Base-by-base conservation (phyloP, 2,329 filamentous ascomycete genomes). In the Diplodia sapinea region DNA sequence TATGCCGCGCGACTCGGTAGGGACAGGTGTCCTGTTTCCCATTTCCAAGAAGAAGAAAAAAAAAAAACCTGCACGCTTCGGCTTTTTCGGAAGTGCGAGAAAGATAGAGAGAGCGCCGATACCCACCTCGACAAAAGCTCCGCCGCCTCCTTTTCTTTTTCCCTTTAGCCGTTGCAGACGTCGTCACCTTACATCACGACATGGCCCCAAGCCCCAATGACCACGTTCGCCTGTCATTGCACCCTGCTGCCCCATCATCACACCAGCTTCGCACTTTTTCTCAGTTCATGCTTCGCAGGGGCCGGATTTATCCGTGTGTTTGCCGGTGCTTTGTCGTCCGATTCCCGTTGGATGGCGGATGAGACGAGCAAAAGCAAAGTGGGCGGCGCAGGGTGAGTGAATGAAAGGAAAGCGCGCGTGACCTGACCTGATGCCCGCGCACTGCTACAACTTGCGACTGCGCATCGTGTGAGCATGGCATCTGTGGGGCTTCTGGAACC, bases 141-240 rank as follows among this genome's bases (percentile, higher is more conserved):
- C 54, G 17, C n/a, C 15, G 33, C 31, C 54, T 7, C 54, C 11
- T 20, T 20, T 33, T 1, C 8, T 55, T 15, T 33, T 26, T 33
- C 23, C 26, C 54, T 36, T 61, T 23, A 23, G 17, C 29, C 9
- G 23, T 9, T 11, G 7, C 33, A 9, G 9, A 36, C 33, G 8
- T 5, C 3, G 17, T 61, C 56, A 61, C 56, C 56, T 61, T 23
- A 61, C 56, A 61, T 61, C 56, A 61, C 56, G 55, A 29, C 55
- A 59, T 59, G 47, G 36, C 38, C 23, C 6, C 23, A 2, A 29
- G 15, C 6, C 40, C 8, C 20, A 47, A n/a, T 20, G 23, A 23
- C 56, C 56, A 49, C 40, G 56, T 49, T 4, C 20, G 9, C 7
- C 12, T n/a, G 4, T 9, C 40, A 9, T n/a, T 11, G n/a, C 17